Evolutionary conservation across 2,329 filamentous ascomycete genomes (phyloP), one percentile per base, ranked within the genome.

Genomic region (Ustulina deusta): DNA sequence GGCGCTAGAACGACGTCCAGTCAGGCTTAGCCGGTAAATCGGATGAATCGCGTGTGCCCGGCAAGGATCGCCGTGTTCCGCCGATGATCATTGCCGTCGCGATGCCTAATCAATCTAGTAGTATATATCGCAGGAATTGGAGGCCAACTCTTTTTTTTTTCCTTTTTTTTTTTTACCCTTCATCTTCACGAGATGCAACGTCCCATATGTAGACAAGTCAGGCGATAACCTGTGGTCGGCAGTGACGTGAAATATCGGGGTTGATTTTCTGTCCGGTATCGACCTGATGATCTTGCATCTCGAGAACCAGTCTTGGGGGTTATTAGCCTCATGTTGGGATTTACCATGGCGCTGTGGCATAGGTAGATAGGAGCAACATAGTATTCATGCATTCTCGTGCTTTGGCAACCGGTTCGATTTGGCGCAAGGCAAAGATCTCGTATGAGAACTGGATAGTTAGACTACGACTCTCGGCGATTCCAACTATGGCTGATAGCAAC

Each of bases 51-150:
- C 34, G 32, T 57, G 20, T 40, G 40, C 11, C 25, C 44, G 51
- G 63, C 17, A 57, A 27, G 13, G 22, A 25, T 51, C 58, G 15
- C 63, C 44, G 20, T 38, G 34, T 57, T 20, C 57, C 52, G 57
- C 13, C 32, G 63, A 52, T 52, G 58, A 66, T 66, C 63, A 29
- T 66, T 66, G 20, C 51, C 51, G 6, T 38, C 55, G 56, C 17
- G 17, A 48, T n/a, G n/a, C 10, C 5, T 34, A 40, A 32, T 56
- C 27, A 44, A 52, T 34, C 29, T 36, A n/a, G 7, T 51, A 49
- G 34, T 62, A 42, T 51, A 42, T 15, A 17, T 42, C 4, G 36
- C 6, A 22, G 7, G 22, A 17, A 29, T 58, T 57, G 20, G 52
- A 57, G 58, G 42, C 36, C 42, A 17, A n/a, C n/a, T n/a, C n/a